Evolutionary conservation across 441 rosid genomes (phyloP).

Genomic region (Aleurites moluccanus): DNA sequence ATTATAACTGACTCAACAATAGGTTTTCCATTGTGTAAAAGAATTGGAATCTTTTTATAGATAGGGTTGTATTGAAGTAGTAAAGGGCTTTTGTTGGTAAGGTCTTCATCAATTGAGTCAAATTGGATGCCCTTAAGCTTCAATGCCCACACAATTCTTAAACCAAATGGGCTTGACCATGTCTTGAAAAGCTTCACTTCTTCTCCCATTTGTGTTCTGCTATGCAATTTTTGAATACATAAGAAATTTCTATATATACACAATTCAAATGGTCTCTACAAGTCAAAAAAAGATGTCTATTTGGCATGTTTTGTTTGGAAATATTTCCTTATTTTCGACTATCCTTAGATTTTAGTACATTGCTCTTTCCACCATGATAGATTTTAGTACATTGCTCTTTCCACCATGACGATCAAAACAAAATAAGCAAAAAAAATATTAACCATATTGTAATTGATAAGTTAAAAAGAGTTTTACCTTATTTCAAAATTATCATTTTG

Average conservation of each 20-base stretch:
- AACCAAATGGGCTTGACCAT: constrained; percentile 34
- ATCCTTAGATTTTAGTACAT: too few species aligned
- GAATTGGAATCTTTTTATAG: constrained; percentile 33
- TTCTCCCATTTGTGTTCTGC: constrained; percentile 4
- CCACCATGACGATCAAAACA: too few species aligned
- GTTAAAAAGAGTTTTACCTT: too few species aligned
- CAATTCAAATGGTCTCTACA: not conserved
- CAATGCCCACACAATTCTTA: constrained; percentile 30
- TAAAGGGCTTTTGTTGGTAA: constrained; percentile 25
- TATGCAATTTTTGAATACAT: not conserved
- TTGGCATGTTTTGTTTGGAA: not conserved
- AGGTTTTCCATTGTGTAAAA: constrained; percentile 26
- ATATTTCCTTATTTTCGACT: not conserved
- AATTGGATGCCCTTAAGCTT: constrained; percentile 24
- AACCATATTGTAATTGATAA: too few species aligned
- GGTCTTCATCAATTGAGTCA: constrained; percentile 29
- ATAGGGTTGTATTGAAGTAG: constrained; percentile 30
- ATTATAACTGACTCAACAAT: constrained; percentile 28
- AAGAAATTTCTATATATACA: not conserved
- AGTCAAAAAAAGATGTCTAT: not conserved
- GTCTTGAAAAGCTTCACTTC: constrained; percentile 32
- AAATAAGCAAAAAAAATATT: too few species aligned
- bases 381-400: too few species aligned
- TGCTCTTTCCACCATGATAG: too few species aligned
- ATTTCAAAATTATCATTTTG: too few species aligned